Conservation (phyloP, 371 early-diverging fungal genomes). For the Choanephora cucurbitarum region DNA sequence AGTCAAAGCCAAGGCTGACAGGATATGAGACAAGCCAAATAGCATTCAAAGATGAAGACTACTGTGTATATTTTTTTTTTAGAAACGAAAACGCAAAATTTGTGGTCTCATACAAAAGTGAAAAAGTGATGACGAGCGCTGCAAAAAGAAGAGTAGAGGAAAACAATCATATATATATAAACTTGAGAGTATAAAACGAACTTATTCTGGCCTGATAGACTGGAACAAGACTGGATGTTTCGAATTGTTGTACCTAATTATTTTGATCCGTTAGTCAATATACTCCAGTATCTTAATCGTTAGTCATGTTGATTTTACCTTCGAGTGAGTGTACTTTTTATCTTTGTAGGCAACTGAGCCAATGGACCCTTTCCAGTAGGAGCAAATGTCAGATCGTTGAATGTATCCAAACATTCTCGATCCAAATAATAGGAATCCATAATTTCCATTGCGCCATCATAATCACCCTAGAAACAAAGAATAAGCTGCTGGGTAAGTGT, state of each 20-base stretch:
- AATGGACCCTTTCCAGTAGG: conserved; percentile 46
- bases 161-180: too few relatives aligned
- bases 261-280: too few relatives aligned
- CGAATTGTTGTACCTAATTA: conserved; percentile 77
- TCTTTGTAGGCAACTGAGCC: conserved; percentile 63
- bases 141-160: too few relatives aligned
- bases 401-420: conserved; percentile 85
- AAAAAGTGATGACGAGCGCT: too few relatives aligned
- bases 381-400: conserved; percentile 69
- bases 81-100: too few relatives aligned
- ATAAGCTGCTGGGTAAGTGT: conserved; percentile 13
- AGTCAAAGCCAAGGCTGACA: too few relatives aligned
- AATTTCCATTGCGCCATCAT: conserved; percentile 71
- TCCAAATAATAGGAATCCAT: conserved; percentile 92
- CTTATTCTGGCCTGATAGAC: conserved; percentile 39
- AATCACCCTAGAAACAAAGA: conserved; percentile 51
- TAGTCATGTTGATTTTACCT: conserved; percentile 56
- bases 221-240: conserved; percentile 76
- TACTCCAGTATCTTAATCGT: too few relatives aligned
- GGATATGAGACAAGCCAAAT: too few relatives aligned
- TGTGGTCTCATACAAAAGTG: too few relatives aligned
- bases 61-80: too few relatives aligned
- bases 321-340: conserved; percentile 85
- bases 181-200: too few relatives aligned
- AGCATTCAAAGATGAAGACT: too few relatives aligned